Conservation (phyloP, 2,329 filamentous ascomycete genomes). For the Xylariaceae sp. region DNA sequence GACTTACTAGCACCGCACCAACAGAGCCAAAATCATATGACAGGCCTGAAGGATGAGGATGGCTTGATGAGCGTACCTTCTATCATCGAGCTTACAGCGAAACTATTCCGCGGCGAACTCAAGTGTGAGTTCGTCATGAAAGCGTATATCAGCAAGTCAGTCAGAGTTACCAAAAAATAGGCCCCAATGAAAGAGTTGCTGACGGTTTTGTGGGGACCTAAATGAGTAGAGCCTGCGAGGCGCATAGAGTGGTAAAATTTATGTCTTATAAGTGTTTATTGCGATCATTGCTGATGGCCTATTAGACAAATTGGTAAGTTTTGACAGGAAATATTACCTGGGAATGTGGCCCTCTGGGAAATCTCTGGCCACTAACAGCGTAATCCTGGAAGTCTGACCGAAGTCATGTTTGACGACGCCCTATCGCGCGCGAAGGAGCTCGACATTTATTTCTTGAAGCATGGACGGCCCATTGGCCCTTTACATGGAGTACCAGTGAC, state of each 20-base stretch:
- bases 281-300: background rate
- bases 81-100: constrained; percentile 3
- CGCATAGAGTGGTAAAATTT: constrained; percentile 10
- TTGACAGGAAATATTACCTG: background rate
- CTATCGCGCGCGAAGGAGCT: constrained; percentile 32
- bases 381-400: constrained; percentile 32
- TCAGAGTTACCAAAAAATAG: background rate
- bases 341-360: background rate
- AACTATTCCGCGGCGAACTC: constrained; percentile 27
- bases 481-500: constrained; percentile 38
- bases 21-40: background rate
- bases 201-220: background rate
- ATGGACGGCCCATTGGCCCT: constrained; percentile 27
- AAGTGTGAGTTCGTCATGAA: constrained; percentile 27
- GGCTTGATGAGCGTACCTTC: background rate
- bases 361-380: constrained; percentile 11
- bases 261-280: no score
- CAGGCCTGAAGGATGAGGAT: background rate
- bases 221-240: constrained; percentile 2
- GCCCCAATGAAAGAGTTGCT: background rate
- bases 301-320: constrained; percentile 34
- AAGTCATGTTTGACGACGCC: constrained; percentile 36
- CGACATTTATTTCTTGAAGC: constrained; percentile 24
- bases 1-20: background rate
- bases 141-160: constrained; percentile 32